phyloP scores from a whole-genome alignment of 129 eudicot genomes.

The Helianthus annuus region HanXRQr2.0-SUNRISE NC_035433.2:60325337-60325836 shows the following conservation, averaged over 20 bases:
- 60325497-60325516: constrained; percentile 1
- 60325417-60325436: too few relatives aligned
- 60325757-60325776: too few relatives aligned
- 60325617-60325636: constrained; percentile 52
- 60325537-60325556: constrained; percentile 86
- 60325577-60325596: constrained; percentile 73
- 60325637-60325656: constrained; percentile 22
- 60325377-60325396: background rate
- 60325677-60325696: too few relatives aligned
- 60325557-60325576: constrained; percentile 87
- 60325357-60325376: background rate
- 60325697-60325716: too few relatives aligned
- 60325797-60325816: too few relatives aligned
- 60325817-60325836: too few relatives aligned
- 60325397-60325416: too few relatives aligned
- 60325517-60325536: constrained; percentile 16
- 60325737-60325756: too few relatives aligned
- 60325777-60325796: too few relatives aligned
- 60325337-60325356: background rate
- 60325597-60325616: constrained; percentile 90
- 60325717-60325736: too few relatives aligned
- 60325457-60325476: constrained; percentile 55
- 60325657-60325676: constrained; percentile 60
- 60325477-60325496: constrained; percentile 43
- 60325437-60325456: constrained; percentile 13